Evolutionary conservation across 2,329 filamentous ascomycete genomes (phyloP), one percentile per base, ranked within the genome.

Genomic region (Colletotrichum sp.): DNA sequence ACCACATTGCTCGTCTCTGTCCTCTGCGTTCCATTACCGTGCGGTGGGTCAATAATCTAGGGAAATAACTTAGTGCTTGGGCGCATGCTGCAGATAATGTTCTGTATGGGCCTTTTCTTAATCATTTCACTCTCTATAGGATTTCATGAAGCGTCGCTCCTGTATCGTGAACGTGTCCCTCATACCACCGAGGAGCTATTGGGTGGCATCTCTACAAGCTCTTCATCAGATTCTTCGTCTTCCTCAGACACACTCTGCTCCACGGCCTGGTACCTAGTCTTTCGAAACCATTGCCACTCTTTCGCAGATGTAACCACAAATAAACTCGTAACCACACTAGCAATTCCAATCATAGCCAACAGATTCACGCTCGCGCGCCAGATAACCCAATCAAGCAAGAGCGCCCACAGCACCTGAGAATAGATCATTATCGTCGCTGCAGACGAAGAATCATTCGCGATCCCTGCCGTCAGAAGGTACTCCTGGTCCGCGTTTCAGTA

Each of bases 381-480:
- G 0, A 75, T 62, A 4, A 75, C 26, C 68, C 72, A 63, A 5
- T 75, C 72, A 2, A 75, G 36, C 6, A 75, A 16, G 1, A 75
- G 26, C 12, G 72, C 72, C 72, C 72, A 75, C 15, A 64, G 16
- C 1, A 75, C 72, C 68, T 75, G 72, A 1, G 72, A 75, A 52
- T 75, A 72, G 2, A 75, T 67, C 72, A 72, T 75, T 1, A 75
- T 75, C 0, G 60, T 72, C 8, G 72, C 72, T 4, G 36, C 55
- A 6, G 72, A 75, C 6, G 72, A 71, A 15, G 49, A 57, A 16
- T 75, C 72, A 6, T 68, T 65, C 21, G 72, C 72, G 16, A 75
- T 68, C 2, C 72, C 72, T 21, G 60, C 60, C 9, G 72, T 75
- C 3, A 75, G 72, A 9, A 75, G 60, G 24, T 34, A 71, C 30